Conservation (phyloP, 202 grass and related monocot genomes). For the Eragrostis tef region DNA sequence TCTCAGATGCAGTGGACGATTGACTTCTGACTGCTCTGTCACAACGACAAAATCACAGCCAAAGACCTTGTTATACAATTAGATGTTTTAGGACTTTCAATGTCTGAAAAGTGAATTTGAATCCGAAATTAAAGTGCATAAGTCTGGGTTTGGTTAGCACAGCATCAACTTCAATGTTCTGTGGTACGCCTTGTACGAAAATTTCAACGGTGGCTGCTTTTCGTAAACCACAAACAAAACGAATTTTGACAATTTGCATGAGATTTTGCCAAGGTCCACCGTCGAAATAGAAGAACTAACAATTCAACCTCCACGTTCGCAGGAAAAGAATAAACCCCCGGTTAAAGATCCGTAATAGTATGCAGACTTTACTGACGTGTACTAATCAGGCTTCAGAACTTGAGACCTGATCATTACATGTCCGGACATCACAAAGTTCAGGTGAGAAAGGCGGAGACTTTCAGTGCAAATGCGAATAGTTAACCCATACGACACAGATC, state of each 20-base stretch:
- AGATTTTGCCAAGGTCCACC: neutral
- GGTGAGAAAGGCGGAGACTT: neutral
- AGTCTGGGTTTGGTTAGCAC: neutral
- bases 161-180: constrained; percentile 9
- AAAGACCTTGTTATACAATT: constrained; percentile 11
- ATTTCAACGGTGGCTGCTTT: neutral
- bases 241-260: constrained; percentile 30
- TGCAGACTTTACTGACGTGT: neutral
- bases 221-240: neutral
- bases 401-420: neutral
- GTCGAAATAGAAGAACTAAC: neutral
- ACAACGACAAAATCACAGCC: neutral
- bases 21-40: constrained; percentile 37
- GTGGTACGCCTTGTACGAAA: neutral
- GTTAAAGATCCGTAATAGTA: neutral
- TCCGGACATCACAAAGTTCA: constrained; percentile 26
- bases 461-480: neutral
- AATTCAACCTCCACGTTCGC: neutral
- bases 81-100: constrained; percentile 27
- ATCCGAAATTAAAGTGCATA: neutral
- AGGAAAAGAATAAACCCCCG: neutral
- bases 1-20: neutral
- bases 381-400: neutral
- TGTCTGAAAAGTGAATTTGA: constrained; percentile 43
- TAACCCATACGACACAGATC: neutral